phyloP scores from a whole-genome alignment of 1,284 basidiomycete species.

The Trichosporon asahii region DNA sequence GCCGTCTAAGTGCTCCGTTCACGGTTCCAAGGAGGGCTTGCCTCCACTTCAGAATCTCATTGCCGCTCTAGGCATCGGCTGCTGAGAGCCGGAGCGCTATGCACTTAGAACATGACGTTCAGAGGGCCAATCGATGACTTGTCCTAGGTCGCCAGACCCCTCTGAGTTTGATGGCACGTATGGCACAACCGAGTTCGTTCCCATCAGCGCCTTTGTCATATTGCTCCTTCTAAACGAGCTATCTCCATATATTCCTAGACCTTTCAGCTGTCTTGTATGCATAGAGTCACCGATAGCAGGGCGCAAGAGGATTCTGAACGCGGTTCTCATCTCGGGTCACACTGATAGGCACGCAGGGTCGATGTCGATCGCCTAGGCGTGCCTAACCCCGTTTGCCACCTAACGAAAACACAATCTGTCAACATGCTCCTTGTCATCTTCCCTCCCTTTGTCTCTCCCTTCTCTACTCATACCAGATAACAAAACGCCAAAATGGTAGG shows the following conservation, averaged over 20 bases:
- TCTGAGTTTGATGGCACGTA: too few relatives aligned
- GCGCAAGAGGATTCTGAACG: background rate
- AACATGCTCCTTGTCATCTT: background rate
- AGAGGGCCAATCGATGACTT: too few relatives aligned
- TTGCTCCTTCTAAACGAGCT: too few relatives aligned
- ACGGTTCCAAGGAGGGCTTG: too few relatives aligned
- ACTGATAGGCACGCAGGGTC: background rate
- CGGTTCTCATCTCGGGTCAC: background rate
- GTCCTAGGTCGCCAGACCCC: too few relatives aligned
- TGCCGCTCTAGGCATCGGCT: too few relatives aligned
- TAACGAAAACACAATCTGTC: conserved; percentile 8
- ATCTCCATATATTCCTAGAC: background rate
- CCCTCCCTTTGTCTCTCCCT: too few relatives aligned
- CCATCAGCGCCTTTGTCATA: too few relatives aligned
- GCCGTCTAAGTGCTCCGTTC: background rate
- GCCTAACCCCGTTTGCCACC: conserved; percentile 5
- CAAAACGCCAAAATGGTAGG: conserved; percentile 6
- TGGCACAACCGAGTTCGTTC: too few relatives aligned
- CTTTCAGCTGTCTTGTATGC: background rate
- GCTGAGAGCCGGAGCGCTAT: too few relatives aligned
- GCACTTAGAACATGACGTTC: too few relatives aligned
- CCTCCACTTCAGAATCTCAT: too few relatives aligned
- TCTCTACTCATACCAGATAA: background rate
- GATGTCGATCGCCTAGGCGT: background rate
- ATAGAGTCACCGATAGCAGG: background rate